Conservation (phyloP, 1,284 basidiomycete genomes). For the Pyrrhoderma lamaoense region DNA sequence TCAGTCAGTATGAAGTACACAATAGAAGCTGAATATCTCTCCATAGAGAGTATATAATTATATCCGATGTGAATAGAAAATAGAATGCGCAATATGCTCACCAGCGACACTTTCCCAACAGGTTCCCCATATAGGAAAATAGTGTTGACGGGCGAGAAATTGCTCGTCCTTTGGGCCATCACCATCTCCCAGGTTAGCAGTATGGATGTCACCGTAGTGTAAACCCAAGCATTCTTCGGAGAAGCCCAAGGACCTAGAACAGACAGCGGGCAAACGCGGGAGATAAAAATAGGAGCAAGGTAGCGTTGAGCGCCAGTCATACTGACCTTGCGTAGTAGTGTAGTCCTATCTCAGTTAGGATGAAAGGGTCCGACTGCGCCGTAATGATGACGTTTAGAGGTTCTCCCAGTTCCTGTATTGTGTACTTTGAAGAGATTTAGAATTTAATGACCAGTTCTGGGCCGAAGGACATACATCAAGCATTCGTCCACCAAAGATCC, state of each 20-base stretch:
- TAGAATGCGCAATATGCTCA: not conserved
- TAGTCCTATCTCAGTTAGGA: conserved; percentile 36
- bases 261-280: not conserved
- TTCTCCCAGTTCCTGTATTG: conserved; percentile 40
- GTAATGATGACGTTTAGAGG: conserved; percentile 42
- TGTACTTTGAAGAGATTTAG: conserved; percentile 47
- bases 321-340: conserved; percentile 37
- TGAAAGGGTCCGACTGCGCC: conserved; percentile 36
- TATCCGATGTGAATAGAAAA: not conserved
- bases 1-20: no score
- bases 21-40: no score
- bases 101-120: conserved; percentile 41
- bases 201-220: conserved; percentile 37
- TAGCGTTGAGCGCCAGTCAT: not conserved
- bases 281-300: not conserved
- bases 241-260: conserved; percentile 60
- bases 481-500: conserved; percentile 58
- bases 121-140: conserved; percentile 38
- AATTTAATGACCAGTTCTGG: conserved; percentile 1
- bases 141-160: conserved; percentile 37
- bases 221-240: conserved; percentile 40
- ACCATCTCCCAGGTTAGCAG: conserved; percentile 41
- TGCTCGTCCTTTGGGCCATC: conserved; percentile 34
- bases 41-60: no score
- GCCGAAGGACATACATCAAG: conserved; percentile 49